These are phyloP conservation scores for Magnolia officinalis DNA, from an alignment of 164 flowering plant species.

Conservation along the genomic window DNA sequence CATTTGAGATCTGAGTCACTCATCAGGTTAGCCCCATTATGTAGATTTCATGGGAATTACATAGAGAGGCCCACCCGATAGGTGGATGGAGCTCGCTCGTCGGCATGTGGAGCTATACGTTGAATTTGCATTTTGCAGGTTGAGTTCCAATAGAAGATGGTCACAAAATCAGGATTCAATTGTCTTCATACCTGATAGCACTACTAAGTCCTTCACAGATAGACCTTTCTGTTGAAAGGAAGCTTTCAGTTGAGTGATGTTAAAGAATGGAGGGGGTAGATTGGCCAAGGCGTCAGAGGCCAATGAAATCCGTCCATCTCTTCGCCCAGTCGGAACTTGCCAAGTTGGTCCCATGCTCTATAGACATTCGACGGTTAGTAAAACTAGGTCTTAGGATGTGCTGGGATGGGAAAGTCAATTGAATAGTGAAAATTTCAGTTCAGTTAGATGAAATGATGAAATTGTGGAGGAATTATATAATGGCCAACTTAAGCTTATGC, in stretches of 20 bases:
- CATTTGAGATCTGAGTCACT: too few relatives aligned
- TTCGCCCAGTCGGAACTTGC: conserved; percentile 57
- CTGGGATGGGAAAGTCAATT: not conserved
- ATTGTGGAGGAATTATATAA: not conserved
- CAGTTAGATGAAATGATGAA: not conserved
- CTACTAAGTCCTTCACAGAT: conserved; percentile 50
- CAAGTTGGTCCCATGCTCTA: conserved; percentile 41
- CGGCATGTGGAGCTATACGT: too few relatives aligned
- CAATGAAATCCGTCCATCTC: conserved; percentile 58
- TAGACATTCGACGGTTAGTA: not conserved
- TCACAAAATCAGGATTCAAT: too few relatives aligned
- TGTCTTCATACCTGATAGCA: conserved; percentile 46
- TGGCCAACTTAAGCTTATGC: too few relatives aligned
- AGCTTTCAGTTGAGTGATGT: conserved; percentile 35
- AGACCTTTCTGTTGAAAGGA: conserved; percentile 35
- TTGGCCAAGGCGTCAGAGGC: conserved; percentile 34
- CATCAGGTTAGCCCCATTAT: too few relatives aligned
- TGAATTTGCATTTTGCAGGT: too few relatives aligned
- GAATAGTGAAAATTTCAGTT: not conserved
- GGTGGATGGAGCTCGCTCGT: too few relatives aligned
- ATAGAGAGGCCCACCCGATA: too few relatives aligned
- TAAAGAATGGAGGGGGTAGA: conserved; percentile 37
- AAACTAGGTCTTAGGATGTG: not conserved
- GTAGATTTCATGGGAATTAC: too few relatives aligned
- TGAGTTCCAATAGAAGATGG: too few relatives aligned